phyloP scores from a whole-genome alignment of 2,329 filamentous ascomycete species.

The Phyllosticta citribraziliensis region DNA sequence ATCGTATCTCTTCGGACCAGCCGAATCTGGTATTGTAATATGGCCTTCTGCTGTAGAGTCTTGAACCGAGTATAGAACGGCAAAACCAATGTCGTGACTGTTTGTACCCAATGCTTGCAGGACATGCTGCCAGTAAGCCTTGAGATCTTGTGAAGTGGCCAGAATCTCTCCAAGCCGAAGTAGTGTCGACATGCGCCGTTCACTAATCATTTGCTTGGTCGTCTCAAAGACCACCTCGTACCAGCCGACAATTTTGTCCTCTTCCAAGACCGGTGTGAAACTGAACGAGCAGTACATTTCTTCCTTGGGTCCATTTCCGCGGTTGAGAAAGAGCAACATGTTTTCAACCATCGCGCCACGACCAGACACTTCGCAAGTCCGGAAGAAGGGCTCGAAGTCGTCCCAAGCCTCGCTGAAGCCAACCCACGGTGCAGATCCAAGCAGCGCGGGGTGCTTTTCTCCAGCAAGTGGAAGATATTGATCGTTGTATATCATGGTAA shows the following conservation, averaged over 20 bases:
- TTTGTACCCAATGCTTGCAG: slow-evolving; percentile 20
- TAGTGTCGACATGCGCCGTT: slow-evolving; percentile 6
- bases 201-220: slow-evolving; percentile 11
- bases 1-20: slow-evolving; percentile 20
- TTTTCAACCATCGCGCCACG: slow-evolving; percentile 10
- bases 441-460: slow-evolving; percentile 59
- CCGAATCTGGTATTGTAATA: slow-evolving; percentile 19
- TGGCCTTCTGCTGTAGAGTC: slow-evolving; percentile 20
- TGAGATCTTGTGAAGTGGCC: not conserved
- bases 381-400: slow-evolving; percentile 38
- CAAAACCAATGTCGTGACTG: slow-evolving; percentile 23
- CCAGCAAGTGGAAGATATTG: slow-evolving; percentile 58
- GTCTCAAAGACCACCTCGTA: slow-evolving; percentile 8
- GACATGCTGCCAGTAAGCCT: slow-evolving; percentile 10
- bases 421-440: slow-evolving; percentile 55
- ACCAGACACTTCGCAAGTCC: slow-evolving; percentile 7
- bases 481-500: slow-evolving; percentile 63
- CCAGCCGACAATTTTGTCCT: slow-evolving; percentile 10
- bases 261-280: slow-evolving; percentile 10
- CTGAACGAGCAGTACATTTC: slow-evolving; percentile 12
- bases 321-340: slow-evolving; percentile 9
- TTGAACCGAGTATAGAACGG: slow-evolving; percentile 22
- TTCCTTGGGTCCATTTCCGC: slow-evolving; percentile 3
- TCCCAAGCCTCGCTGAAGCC: slow-evolving; percentile 63
- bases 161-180: slow-evolving; percentile 7